Percentiles rank a stretch among this genome's conserved stretches.
Evolutionary conservation across 129 eudicot species (phyloP).

Genomic region (Flaveria sonorensis): DNA sequence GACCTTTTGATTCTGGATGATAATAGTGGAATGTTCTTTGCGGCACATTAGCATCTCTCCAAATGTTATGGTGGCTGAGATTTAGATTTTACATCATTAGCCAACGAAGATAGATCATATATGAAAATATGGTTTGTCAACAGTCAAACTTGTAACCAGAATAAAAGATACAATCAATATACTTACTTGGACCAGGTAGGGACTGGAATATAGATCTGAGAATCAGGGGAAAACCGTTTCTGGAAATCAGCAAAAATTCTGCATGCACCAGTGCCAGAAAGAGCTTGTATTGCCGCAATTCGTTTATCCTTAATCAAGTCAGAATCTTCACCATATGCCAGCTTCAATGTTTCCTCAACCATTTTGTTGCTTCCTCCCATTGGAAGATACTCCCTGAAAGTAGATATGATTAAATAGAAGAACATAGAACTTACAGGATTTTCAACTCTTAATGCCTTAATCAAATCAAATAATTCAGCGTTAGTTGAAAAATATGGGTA

Average conservation of each 20-base stretch:
- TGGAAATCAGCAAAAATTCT: conserved; percentile 93
- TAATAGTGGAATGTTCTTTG: conserved; percentile 82
- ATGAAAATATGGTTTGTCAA: neutral
- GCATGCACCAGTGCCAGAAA: conserved; percentile 98
- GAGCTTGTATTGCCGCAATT: conserved; percentile 92
- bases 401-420: neutral
- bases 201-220: conserved; percentile 85
- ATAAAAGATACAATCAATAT: neutral
- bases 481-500: neutral
- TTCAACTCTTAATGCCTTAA: neutral
- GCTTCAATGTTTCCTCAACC: conserved; percentile 82
- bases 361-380: conserved; percentile 92
- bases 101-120: conserved; percentile 12
- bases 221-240: conserved; percentile 86
- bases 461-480: neutral
- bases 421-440: conserved; percentile 16
- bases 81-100: conserved; percentile 32
- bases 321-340: conserved; percentile 87
- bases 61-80: conserved; percentile 90
- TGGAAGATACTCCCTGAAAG: conserved; percentile 92
- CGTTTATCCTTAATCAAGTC: conserved; percentile 84
- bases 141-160: conserved; percentile 9
- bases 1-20: conserved; percentile 85
- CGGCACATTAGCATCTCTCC: conserved; percentile 95
- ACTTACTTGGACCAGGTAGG: conserved; percentile 98